A percentile compares a stretch with the other conserved stretches of the same genome.
phyloP scores from a whole-genome alignment of 1,284 basidiomycete species.

The Pholiota adiposa region DNA sequence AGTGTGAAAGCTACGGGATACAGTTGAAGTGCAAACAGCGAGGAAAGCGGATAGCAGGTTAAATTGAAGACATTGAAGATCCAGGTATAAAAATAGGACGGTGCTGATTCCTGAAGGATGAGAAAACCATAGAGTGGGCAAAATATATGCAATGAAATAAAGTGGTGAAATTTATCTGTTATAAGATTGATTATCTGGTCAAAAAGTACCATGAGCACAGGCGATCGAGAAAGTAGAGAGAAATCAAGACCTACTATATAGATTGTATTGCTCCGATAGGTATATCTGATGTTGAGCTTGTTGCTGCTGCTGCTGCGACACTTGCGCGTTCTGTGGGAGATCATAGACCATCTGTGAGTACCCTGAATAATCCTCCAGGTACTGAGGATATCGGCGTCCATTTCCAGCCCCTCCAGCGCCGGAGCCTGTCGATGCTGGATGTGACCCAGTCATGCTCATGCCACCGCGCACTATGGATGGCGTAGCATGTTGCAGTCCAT shows the following conservation, averaged over 20 bases:
- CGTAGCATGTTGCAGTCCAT: slow-evolving; percentile 22
- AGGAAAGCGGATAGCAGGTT: background rate
- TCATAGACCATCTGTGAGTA: slow-evolving; percentile 18
- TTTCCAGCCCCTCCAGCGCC: background rate
- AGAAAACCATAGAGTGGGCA: background rate
- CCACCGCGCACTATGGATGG: slow-evolving; percentile 27
- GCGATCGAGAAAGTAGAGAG: background rate
- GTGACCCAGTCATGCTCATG: slow-evolving; percentile 17
- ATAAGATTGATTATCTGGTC: slow-evolving; percentile 26
- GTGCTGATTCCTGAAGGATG: background rate
- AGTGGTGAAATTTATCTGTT: slow-evolving; percentile 16
- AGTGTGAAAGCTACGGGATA: background rate
- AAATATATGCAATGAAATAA: slow-evolving; percentile 1
- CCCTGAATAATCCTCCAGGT: slow-evolving; percentile 21
- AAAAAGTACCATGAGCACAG: background rate
- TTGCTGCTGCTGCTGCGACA: slow-evolving; percentile 22
- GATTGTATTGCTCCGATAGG: slow-evolving; percentile 39
- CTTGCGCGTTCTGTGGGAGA: slow-evolving; percentile 15
- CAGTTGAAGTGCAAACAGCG: background rate
- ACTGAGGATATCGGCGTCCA: slow-evolving; percentile 15
- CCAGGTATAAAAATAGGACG: background rate
- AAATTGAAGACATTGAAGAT: background rate
- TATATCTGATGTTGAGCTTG: slow-evolving; percentile 33
- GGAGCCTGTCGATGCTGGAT: slow-evolving; percentile 11
- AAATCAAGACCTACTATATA: slow-evolving; percentile 36